These are phyloP conservation scores for Naganishia kalamii DNA, from an alignment of 768 basidiomycete genomes.

Conservation along the genomic window DNA sequence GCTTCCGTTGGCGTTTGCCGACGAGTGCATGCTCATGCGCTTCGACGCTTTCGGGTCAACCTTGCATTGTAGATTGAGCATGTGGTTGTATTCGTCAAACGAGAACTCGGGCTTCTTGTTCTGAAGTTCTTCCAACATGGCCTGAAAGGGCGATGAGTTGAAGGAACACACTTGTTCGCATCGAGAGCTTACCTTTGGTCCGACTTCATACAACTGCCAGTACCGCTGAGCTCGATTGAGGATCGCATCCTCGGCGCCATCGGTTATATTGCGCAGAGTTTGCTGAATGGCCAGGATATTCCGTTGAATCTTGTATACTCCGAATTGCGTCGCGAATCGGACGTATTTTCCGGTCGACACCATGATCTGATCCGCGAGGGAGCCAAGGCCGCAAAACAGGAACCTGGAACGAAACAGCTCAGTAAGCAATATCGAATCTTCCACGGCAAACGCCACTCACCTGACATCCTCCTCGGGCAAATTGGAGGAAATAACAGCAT, in stretches of 20 bases:
- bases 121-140: slow-evolving; percentile 68
- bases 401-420: slow-evolving; percentile 55
- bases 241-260: slow-evolving; percentile 59
- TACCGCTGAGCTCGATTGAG: slow-evolving; percentile 72
- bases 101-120: slow-evolving; percentile 57
- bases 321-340: slow-evolving; percentile 62
- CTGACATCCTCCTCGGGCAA: slow-evolving; percentile 61
- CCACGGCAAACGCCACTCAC: slow-evolving; percentile 50
- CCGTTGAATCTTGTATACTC: slow-evolving; percentile 76
- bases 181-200: slow-evolving; percentile 60
- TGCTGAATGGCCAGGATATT: slow-evolving; percentile 90
- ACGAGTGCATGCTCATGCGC: neutral
- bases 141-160: slow-evolving; percentile 49
- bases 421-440: neutral
- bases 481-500: slow-evolving; percentile 61
- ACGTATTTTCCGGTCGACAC: slow-evolving; percentile 69
- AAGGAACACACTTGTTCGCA: neutral
- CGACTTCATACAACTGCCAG: slow-evolving; percentile 67
- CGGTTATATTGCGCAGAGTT: slow-evolving; percentile 62
- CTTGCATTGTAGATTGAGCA: slow-evolving; percentile 83
- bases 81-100: slow-evolving; percentile 88
- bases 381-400: slow-evolving; percentile 74
- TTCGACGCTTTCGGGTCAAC: slow-evolving; percentile 53
- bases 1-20: neutral
- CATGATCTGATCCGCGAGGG: slow-evolving; percentile 75